phyloP scores from a whole-genome alignment of 2,329 filamentous ascomycete species.

The Tympanopsis confertula region DNA sequence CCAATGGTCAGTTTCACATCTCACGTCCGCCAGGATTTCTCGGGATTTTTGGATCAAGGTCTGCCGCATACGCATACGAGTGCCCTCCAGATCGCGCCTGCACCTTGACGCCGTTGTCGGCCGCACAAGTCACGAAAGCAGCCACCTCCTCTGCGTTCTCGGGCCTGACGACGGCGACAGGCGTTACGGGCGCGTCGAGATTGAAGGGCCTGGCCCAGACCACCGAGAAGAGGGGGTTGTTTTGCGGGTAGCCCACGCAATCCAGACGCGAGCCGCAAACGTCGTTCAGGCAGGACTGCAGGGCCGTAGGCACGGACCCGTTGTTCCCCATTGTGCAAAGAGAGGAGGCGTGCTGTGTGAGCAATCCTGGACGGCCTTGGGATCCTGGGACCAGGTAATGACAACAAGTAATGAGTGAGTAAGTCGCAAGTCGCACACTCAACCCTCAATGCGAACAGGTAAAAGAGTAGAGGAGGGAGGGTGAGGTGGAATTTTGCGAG shows the following conservation, averaged over 20 bases:
- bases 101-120: slow-evolving; percentile 33
- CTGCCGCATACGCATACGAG: slow-evolving; percentile 39
- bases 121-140: slow-evolving; percentile 44
- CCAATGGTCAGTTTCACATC: neutral
- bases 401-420: no score
- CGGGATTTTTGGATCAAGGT: neutral
- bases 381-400: no score
- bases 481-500: no score
- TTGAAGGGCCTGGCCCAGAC: slow-evolving; percentile 42
- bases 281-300: slow-evolving; percentile 31
- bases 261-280: slow-evolving; percentile 29
- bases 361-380: no score
- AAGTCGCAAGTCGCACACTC: no score
- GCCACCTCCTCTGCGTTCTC: slow-evolving; percentile 39
- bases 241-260: slow-evolving; percentile 33
- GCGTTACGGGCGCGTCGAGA: slow-evolving; percentile 34
- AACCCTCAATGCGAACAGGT: no score
- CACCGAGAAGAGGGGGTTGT: slow-evolving; percentile 28
- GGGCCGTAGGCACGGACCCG: slow-evolving; percentile 22
- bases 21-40: neutral
- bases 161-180: slow-evolving; percentile 44
- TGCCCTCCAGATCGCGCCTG: slow-evolving; percentile 55
- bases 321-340: no score
- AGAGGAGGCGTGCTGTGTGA: no score
- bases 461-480: no score